phyloP scores from a whole-genome alignment of 2,329 filamentous ascomycete species.

The Aspergillus novofumigatus region DNA sequence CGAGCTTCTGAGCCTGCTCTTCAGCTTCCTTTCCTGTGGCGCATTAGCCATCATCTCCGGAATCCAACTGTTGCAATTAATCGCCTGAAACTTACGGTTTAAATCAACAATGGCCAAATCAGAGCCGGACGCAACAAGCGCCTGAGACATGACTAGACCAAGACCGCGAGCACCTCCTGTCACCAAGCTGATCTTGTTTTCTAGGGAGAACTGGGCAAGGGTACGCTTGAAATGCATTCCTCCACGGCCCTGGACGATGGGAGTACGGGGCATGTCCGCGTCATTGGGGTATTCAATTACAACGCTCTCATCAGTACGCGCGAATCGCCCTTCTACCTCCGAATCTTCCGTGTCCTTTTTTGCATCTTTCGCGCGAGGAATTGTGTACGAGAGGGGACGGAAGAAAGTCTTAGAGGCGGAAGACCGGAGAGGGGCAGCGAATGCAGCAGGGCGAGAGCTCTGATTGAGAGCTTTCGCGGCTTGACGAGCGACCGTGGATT shows the following conservation, averaged over 20 bases:
- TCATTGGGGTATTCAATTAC: constrained; percentile 75
- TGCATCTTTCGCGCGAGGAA: constrained; percentile 20
- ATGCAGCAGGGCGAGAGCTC: constrained; percentile 16
- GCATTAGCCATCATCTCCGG: not conserved
- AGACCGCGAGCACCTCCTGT: constrained; percentile 88
- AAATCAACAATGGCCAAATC: constrained; percentile 90
- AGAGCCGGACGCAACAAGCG: constrained; percentile 80
- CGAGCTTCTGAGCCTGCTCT: constrained; percentile 67
- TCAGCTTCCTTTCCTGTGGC: constrained; percentile 74
- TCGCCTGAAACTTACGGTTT: constrained; percentile 63
- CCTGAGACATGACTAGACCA: constrained; percentile 89
- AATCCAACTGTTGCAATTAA: not conserved
- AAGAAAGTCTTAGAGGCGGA: constrained; percentile 12
- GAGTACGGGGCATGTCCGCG: constrained; percentile 65
- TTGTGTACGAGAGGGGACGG: constrained; percentile 30
- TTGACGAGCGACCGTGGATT: constrained; percentile 22
- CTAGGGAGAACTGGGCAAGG: constrained; percentile 78
- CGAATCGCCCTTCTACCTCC: constrained; percentile 62
- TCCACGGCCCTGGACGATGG: constrained; percentile 69
- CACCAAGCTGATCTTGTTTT: constrained; percentile 76
- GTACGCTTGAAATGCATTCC: constrained; percentile 82
- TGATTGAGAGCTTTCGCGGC: constrained; percentile 21
- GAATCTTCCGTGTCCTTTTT: constrained; percentile 25
- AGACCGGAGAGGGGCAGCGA: constrained; percentile 12
- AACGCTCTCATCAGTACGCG: constrained; percentile 75